Percentiles rank a stretch among this genome's conserved stretches.
These are phyloP conservation scores for Didymella lethalis DNA, from an alignment of 2,329 filamentous ascomycete genomes.

Conservation along the genomic window DNA sequence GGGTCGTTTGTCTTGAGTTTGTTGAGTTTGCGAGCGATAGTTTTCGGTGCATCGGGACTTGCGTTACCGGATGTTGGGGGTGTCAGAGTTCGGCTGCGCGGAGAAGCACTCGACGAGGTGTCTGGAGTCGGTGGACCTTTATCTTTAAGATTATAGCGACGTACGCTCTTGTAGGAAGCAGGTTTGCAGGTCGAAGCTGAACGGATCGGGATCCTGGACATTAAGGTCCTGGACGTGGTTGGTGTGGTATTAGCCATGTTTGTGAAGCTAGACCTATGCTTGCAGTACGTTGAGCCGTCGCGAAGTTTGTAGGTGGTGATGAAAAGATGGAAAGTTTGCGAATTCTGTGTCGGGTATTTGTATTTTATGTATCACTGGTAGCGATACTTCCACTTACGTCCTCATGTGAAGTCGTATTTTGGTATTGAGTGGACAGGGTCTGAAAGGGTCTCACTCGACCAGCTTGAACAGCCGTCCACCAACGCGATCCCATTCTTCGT, in stretches of 20 bases:
- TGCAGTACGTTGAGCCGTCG: not conserved
- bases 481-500: constrained; percentile 89
- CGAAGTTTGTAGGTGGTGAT: not conserved
- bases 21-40: not conserved
- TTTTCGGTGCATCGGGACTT: not conserved
- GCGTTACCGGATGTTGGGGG: not conserved
- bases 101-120: not conserved
- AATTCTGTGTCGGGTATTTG: not conserved
- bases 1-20: not conserved
- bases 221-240: not conserved
- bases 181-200: not conserved
- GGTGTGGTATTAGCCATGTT: not conserved
- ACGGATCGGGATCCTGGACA: not conserved
- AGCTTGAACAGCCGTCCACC: constrained; percentile 71
- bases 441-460: constrained; percentile 1
- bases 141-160: not conserved
- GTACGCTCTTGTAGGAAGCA: not conserved
- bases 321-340: not conserved
- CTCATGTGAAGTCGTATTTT: not conserved
- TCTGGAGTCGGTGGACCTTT: not conserved
- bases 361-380: not conserved
- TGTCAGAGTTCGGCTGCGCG: not conserved
- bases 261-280: not conserved
- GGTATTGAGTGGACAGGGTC: not conserved
- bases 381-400: not conserved